These are phyloP conservation scores for Singerocomus inundabilis DNA, from an alignment of 1,284 basidiomycete species.

Conservation along the genomic window DNA sequence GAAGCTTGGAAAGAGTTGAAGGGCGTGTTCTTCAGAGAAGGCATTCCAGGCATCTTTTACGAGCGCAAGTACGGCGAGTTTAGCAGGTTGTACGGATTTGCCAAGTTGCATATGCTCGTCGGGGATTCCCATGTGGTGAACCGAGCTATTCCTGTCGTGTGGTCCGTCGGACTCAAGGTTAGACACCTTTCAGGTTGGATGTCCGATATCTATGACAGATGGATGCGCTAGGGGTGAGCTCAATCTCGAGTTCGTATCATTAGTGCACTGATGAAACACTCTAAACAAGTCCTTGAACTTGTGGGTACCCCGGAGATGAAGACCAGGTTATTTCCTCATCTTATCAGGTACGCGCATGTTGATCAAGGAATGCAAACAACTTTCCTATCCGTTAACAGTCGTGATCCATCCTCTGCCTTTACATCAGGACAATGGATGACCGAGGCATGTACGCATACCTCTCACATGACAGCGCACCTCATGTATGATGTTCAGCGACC, in stretches of 20 bases:
- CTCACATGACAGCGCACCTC: background rate
- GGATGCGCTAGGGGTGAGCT: slow-evolving; percentile 64
- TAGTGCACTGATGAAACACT: slow-evolving; percentile 1
- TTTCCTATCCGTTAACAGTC: slow-evolving; percentile 39
- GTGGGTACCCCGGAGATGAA: slow-evolving; percentile 61
- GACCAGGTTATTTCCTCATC: slow-evolving; percentile 51
- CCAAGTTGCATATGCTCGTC: slow-evolving; percentile 58
- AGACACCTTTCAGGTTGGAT: slow-evolving; percentile 50
- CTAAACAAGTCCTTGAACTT: slow-evolving; percentile 56
- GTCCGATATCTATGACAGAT: slow-evolving; percentile 78
- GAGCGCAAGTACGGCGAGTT: slow-evolving; percentile 56
- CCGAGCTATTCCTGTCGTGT: background rate
- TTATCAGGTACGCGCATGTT: slow-evolving; percentile 52
- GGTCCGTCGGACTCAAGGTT: background rate
- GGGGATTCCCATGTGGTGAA: slow-evolving; percentile 63
- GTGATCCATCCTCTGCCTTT: slow-evolving; percentile 61
- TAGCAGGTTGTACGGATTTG: slow-evolving; percentile 61
- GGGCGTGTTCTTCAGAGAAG: slow-evolving; percentile 68
- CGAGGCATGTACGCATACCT: slow-evolving; percentile 43
- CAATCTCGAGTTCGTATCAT: slow-evolving; percentile 6
- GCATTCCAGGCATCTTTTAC: slow-evolving; percentile 62
- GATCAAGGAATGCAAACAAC: background rate
- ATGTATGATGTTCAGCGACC: slow-evolving; percentile 46
- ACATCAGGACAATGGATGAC: slow-evolving; percentile 87
- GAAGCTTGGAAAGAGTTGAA: slow-evolving; percentile 74